Evolutionary conservation across 441 rosid genomes (phyloP).

Genomic region (Erodium texanum): DNA sequence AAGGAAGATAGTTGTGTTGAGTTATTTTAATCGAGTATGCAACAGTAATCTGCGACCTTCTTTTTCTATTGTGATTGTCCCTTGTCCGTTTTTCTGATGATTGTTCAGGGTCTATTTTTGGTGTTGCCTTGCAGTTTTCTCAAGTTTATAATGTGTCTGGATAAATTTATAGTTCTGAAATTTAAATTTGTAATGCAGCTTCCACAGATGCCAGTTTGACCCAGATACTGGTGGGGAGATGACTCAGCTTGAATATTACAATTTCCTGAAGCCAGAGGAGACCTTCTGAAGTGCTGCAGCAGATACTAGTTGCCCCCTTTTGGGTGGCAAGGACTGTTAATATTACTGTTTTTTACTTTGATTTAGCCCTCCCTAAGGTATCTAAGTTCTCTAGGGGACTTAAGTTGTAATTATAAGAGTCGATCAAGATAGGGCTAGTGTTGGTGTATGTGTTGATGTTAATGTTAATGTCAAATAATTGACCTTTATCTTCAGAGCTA

Average conservation of each 20-base stretch:
- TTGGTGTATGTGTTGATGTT: neutral
- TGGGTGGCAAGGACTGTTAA: neutral
- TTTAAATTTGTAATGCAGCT: conserved; percentile 32
- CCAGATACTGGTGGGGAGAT: conserved; percentile 74
- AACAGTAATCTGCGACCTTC: neutral
- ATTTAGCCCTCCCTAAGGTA: no score
- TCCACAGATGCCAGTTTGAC: conserved; percentile 77
- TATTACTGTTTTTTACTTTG: neutral
- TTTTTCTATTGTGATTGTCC: neutral
- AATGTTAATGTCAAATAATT: neutral
- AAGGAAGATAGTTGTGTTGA: neutral
- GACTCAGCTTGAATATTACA: conserved; percentile 54
- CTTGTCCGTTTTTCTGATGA: neutral
- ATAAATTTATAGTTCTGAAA: neutral
- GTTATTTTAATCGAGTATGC: neutral
- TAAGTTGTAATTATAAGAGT: neutral
- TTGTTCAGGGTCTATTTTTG: neutral
- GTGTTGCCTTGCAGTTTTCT: no score
- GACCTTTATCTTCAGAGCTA: neutral
- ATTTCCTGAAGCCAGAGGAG: conserved; percentile 1
- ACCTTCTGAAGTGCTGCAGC: neutral
- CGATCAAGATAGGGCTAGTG: neutral
- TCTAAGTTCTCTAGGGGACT: neutral
- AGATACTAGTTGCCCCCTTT: neutral
- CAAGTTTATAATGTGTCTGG: no score